Conservation (phyloP, 1,284 basidiomycete species). For the Gastroboletus turbinatus region DNA sequence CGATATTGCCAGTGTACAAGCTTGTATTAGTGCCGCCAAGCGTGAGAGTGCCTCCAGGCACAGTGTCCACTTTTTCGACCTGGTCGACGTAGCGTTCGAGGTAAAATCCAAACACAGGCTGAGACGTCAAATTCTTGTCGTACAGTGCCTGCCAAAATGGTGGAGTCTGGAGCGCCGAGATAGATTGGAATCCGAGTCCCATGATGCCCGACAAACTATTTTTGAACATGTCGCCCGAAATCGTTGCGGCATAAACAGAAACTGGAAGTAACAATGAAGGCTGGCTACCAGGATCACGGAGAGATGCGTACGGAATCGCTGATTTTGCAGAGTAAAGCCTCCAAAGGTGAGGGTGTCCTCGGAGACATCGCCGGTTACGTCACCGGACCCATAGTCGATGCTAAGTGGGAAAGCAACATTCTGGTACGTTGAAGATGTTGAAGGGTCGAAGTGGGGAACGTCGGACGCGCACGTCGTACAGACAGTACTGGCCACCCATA, state of each 20-base stretch:
- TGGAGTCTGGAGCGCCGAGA: conserved; percentile 51
- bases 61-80: conserved; percentile 33
- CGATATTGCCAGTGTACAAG: conserved; percentile 60
- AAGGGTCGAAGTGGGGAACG: conserved; percentile 43
- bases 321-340: conserved; percentile 38
- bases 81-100: conserved; percentile 45
- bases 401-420: conserved; percentile 15
- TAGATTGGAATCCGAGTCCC: conserved; percentile 61
- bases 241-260: conserved; percentile 33
- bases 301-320: conserved; percentile 26
- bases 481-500: conserved; percentile 64
- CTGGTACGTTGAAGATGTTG: conserved; percentile 42
- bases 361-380: conserved; percentile 41
- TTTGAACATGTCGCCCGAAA: conserved; percentile 37
- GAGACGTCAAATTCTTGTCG: conserved; percentile 44
- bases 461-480: conserved; percentile 45
- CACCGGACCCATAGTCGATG: conserved; percentile 51
- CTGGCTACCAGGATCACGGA: too few relatives aligned
- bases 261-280: conserved; percentile 20
- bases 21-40: conserved; percentile 71
- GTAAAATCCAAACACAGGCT: conserved; percentile 60
- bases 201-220: conserved; percentile 60
- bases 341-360: conserved; percentile 51
- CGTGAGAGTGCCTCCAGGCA: conserved; percentile 66
- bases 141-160: conserved; percentile 72